Evolutionary conservation across 1,139 yeast genomes (phyloP), one percentile per base, ranked within the genome.

Genomic region (Candida buenavistaensis): DNA sequence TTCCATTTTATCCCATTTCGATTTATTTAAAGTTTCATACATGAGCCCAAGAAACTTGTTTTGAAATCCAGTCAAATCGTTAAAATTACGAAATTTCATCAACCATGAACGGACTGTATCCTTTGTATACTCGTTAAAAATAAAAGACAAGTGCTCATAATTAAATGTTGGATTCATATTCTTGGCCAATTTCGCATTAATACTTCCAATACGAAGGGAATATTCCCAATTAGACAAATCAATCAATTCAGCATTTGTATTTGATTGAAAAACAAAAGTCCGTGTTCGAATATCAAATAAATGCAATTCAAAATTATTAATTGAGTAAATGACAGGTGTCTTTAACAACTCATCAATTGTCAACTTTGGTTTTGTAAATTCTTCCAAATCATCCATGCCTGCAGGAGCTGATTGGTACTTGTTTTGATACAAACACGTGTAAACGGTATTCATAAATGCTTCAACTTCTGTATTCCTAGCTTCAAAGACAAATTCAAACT

Each of bases 401-500:
- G 55, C 52, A n/a, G 83, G 72, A 3, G 80, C 63, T 43, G 61
- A 71, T 45, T 72, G 77, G 55, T 83, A 85, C 51, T 84, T 86
- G 48, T 80, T 74, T 56, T 89, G 96, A 53, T 76, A 90, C 46
- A 83, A 77, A 52, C 96, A 86, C 40, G 75, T 75, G 52, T 77
- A 74, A 10, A 88, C 69, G 0, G 80, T 68, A 24, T 64, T 55
- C 62, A 85, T 76, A 54, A 92, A 92, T 30, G 70, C 67, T 20
- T 82, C 82, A 33, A 87, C 71, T 16, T 80, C 81, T 24, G 63
- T 65, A 3, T 63, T 50, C 20, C 81, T 69, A 6, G 82, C 76
- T n/a, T 81, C 88, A 37, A 89, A 76, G 14, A 84, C 71, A 59
- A 88, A 90, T 57, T 88, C 95, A 58, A 84, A 89, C 41, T 72